Evolutionary conservation across 164 flowering plant genomes (phyloP).

Genomic region (Chloranthus sessilifolius): DNA sequence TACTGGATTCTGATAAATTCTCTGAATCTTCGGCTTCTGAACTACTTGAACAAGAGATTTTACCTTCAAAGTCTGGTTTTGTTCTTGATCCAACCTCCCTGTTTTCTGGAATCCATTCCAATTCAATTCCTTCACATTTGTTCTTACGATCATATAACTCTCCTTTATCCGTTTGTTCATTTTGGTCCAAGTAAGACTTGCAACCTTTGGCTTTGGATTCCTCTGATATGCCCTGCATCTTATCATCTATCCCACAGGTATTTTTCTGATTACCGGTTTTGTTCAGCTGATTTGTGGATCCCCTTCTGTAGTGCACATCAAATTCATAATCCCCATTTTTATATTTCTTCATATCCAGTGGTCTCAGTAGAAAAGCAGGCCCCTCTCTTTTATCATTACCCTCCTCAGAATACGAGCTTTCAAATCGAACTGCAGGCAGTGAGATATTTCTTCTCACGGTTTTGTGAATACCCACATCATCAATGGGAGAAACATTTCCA

Average conservation of each 20-base stretch:
- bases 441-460: conserved; percentile 34
- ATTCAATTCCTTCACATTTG: conserved; percentile 6
- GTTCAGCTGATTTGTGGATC: background rate
- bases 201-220: conserved; percentile 15
- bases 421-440: conserved; percentile 25
- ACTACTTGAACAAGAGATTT: conserved; percentile 5
- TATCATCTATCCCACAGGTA: conserved; percentile 1
- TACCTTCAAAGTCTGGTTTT: conserved; percentile 9
- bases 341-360: background rate
- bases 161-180: conserved; percentile 45
- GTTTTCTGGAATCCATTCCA: conserved; percentile 7
- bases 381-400: conserved; percentile 20
- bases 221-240: conserved; percentile 19
- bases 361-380: conserved; percentile 6
- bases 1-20: conserved; percentile 1
- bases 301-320: conserved; percentile 8
- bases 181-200: conserved; percentile 52
- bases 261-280: background rate
- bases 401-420: conserved; percentile 16
- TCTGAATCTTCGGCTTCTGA: conserved; percentile 7
- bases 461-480: conserved; percentile 16
- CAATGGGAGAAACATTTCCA: conserved; percentile 19
- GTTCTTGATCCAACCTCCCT: conserved; percentile 4
- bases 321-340: conserved; percentile 13
- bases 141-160: conserved; percentile 32